Evolutionary conservation across 75 land plant species (phyloP), one percentile per base, ranked within the genome.

Genomic region (Isoetes taiwanensis): DNA sequence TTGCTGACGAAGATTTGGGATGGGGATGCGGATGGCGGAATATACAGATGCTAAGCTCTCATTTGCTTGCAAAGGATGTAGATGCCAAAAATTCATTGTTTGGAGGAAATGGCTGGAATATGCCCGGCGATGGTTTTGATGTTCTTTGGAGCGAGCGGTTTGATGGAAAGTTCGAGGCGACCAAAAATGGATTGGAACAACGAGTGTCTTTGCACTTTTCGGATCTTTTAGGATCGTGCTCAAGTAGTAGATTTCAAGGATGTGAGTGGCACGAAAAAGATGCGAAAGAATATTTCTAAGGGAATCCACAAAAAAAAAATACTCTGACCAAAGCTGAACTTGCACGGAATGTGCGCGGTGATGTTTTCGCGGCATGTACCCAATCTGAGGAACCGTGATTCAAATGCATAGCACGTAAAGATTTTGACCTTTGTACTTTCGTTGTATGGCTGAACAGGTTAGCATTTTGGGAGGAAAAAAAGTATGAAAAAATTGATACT

Each of bases 11-110:
- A 60, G 97, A 86, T 70, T 29, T 53, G 35, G 97, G 97, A 1
- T 91, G 97, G 97, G 94, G 93, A 0, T 91, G 97, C 64, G 97
- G 97, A 1, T 91, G 93, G 93, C 78, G 97, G 2, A 91, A 91
- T 52, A 83, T 91, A 31, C 97, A 91, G 57, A 91, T 91, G 87
- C 64, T 86, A 21, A 70, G 77, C 43, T 91, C 97, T 39, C 72
- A 83, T 43, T 53, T 91, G 42, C 59, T 91, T 32, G 34, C 30
- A 12, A 41, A 68, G 30, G 70, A 77, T 48, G 56, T 39, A 46
- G 82, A 78, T 27, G 81, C 75, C 8, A 78, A 58, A 28, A 59
- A 71, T 1, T 70, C 73, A 46, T 28, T 91, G 52, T 91, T 78
- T 73, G 94, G 94, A 48, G 94, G 85, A 24, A 64, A 54, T 91